A percentile compares a stretch with the other conserved stretches of the same genome.
phyloP scores from a whole-genome alignment of 1,284 basidiomycete species.

The Leccinum fallax region DNA sequence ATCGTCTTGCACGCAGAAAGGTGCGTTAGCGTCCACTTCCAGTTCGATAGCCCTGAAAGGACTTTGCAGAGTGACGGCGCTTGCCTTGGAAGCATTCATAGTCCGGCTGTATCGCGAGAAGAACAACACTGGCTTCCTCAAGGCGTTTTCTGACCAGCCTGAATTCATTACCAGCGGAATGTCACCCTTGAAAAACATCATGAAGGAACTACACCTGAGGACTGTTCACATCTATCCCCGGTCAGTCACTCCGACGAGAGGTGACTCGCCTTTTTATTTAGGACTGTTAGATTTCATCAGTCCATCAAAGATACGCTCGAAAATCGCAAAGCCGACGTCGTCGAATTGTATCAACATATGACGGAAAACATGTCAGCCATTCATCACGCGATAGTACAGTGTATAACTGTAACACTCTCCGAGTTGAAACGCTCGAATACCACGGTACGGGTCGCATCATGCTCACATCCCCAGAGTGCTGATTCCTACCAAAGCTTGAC shows the following conservation, averaged over 20 bases:
- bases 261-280: background rate
- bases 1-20: constrained; percentile 93
- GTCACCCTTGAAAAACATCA: constrained; percentile 88
- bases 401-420: constrained; percentile 88
- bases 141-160: constrained; percentile 96
- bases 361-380: constrained; percentile 89
- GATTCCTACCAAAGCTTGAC: constrained; percentile 66
- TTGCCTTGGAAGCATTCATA: constrained; percentile 89
- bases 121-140: constrained; percentile 89
- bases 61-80: constrained; percentile 72
- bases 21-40: constrained; percentile 42
- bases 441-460: constrained; percentile 41
- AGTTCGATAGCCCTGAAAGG: background rate
- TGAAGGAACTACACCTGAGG: constrained; percentile 90
- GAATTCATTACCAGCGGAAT: constrained; percentile 93
- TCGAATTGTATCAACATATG: constrained; percentile 89
- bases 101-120: constrained; percentile 86
- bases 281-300: constrained; percentile 77
- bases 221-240: constrained; percentile 91
- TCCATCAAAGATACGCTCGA: constrained; percentile 81
- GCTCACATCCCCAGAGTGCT: background rate
- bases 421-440: constrained; percentile 92
- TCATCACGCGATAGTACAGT: constrained; percentile 91
- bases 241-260: constrained; percentile 42
- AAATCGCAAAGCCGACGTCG: constrained; percentile 85